phyloP scores from a whole-genome alignment of 2,329 filamentous ascomycete species.

The Pseudogymnoascus sp. region DNA sequence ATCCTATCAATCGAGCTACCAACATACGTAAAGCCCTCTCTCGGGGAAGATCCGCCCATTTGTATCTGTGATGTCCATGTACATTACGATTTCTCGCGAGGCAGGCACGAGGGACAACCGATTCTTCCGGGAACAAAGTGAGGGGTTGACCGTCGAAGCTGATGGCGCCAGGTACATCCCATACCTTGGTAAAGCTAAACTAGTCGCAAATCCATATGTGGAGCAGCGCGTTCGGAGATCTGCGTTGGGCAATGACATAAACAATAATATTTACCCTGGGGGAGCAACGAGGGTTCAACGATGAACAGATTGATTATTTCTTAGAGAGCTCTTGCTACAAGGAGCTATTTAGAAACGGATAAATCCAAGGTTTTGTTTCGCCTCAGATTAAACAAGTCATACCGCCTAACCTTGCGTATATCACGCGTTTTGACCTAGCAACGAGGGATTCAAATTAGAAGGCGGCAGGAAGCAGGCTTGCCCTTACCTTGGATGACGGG shows the following conservation, averaged over 20 bases:
- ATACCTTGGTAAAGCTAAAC: neutral
- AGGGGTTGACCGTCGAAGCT: conserved; percentile 4
- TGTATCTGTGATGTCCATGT: neutral
- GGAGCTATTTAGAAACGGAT: neutral
- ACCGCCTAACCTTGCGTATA: neutral
- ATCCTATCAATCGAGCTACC: conserved; percentile 5
- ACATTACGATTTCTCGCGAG: neutral
- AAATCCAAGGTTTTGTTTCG: neutral
- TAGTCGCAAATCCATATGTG: conserved; percentile 7
- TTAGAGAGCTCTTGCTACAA: neutral
- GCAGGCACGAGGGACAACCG: conserved; percentile 6
- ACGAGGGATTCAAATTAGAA: neutral
- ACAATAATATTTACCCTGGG: neutral
- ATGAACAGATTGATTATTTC: neutral
- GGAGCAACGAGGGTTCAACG: neutral
- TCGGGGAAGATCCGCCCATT: neutral
- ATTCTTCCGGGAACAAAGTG: conserved; percentile 4
- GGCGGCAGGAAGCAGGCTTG: neutral
- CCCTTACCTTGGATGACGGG: neutral
- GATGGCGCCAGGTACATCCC: conserved; percentile 4
- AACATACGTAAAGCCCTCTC: neutral
- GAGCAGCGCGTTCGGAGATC: conserved; percentile 4
- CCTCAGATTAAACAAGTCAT: neutral
- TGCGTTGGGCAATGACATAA: conserved; percentile 5
- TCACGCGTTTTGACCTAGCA: neutral